Base-by-base conservation (phyloP, 2,329 filamentous ascomycete genomes). In the Periconia sp. region DNA sequence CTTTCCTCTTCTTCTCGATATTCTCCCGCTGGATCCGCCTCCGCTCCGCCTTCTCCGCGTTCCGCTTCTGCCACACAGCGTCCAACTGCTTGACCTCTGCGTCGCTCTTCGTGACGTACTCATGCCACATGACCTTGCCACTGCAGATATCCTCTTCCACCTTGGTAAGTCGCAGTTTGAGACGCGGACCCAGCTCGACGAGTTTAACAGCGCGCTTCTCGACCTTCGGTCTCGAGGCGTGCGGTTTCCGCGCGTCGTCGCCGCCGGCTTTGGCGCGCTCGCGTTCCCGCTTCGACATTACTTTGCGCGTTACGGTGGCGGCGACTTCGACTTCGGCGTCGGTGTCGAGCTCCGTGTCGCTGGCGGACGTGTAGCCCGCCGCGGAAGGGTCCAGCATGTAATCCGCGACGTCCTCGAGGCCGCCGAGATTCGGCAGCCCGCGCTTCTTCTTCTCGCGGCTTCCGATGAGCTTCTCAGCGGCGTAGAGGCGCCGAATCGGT, bases 71-170 rank as follows among this genome's bases (percentile, higher is more conserved):
- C 90, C 94, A 97, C 62, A 85, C 83, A 77, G 87, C 85, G 63
- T 97, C 92, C 63, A 97, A 76, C 59, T 89, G 85, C 69, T 87
- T 84, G 52, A 91, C 78, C 73, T 99, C 92, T 17, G 85, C 82
- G 63, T 85, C 85, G 7, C 85, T 86, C 81, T 99, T 99, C 70
- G 88, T 85, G 49, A 97, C 86, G 70, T 91, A 95, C 71, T 97
- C 92, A 74, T 99, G 94, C 94, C 94, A 99, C 89, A 99, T 90
- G 52, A 96, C 84, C 72, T 91, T 94, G 47, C 94, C 94, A 23
- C 84, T 83, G 66, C 92, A 97, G 7, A 97, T 76, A 1, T 93
- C 94, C 64, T 99, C 94, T 70, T 99, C 94, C 5, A 99, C 92
- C 78, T 99, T 99, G 51, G 91, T 92, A 76, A 99, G 80, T 31